Evolutionary conservation across 2,329 filamentous ascomycete genomes (phyloP), one percentile per base, ranked within the genome.

Genomic region (Intubia oerlemansii): DNA sequence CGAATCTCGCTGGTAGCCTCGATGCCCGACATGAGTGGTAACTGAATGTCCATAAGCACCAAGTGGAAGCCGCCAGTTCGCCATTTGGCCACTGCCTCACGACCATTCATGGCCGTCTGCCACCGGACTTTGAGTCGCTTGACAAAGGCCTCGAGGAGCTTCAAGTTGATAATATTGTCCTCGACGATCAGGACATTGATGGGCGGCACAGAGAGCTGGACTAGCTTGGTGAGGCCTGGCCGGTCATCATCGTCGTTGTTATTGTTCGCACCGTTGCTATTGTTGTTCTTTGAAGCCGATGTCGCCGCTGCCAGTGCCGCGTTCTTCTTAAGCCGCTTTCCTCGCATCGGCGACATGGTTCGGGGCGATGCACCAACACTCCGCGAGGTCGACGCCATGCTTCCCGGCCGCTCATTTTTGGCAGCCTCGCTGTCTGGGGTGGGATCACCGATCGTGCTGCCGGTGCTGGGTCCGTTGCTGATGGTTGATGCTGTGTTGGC

Each of bases 171-270:
- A 37, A 88, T 82, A 49, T 98, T 98, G 54, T 98, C 88, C 54
- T 98, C 88, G 10, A 98, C 88, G 35, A 98, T 92, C 24, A 98
- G 60, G 7, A 95, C 84, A 41, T 91, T 95, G 53, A 98, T 95
- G 2, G 88, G 85, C 7, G 88, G 88, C 1, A 95, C 81, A 39
- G 85, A 81, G 17, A 91, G 62, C 41, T 79, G 60, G 17, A 66
- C 71, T 4, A 71, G 58, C 16, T 64, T 62, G 34, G n/a, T n/a
- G n/a, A n/a, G n/a, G n/a, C 3, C 7, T 11, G 57, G 47, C 29
- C 52, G 46, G 13, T 56, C 53, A 17, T 33, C 27, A 7, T 33
- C 36, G 7, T 24, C 25, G 5, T 27, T 20, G 25, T 7, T 21
- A 17, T 10, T 20, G 10, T 22, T 20, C 10, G 27, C 10, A 6